Evolutionary conservation across 352 stramenopile genomes (phyloP).

Genomic region (Globisporangium abappressorium): DNA sequence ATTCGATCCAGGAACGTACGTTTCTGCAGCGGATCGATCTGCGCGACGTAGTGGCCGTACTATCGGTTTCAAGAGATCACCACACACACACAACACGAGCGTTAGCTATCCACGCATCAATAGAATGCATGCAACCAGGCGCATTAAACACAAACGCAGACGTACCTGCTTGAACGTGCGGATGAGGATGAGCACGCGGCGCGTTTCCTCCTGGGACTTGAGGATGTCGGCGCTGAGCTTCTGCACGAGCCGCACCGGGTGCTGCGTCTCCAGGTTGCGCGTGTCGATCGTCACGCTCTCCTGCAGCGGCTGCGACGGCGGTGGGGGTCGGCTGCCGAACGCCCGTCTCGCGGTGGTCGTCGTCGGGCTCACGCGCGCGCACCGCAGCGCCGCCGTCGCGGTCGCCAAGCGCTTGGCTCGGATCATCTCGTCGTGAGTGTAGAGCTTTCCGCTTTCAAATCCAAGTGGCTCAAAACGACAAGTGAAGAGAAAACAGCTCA

Average conservation of each 20-base stretch:
- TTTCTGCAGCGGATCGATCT: slow-evolving; percentile 87
- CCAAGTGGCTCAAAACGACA: background rate
- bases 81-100: background rate
- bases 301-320: background rate
- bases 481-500: background rate
- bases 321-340: background rate
- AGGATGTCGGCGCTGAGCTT: slow-evolving; percentile 75
- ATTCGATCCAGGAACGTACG: slow-evolving; percentile 23
- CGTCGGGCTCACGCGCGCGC: background rate
- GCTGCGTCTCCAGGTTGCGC: slow-evolving; percentile 17
- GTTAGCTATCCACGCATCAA: background rate
- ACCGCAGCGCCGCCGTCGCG: slow-evolving; percentile 1
- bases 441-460: background rate
- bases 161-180: slow-evolving; percentile 85
- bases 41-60: slow-evolving; percentile 86
- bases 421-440: slow-evolving; percentile 20
- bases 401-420: background rate
- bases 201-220: slow-evolving; percentile 83
- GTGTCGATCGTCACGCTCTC: slow-evolving; percentile 10
- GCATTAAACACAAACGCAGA: background rate
- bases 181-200: slow-evolving; percentile 78
- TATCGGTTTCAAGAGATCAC: slow-evolving; percentile 7
- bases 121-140: background rate
- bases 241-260: slow-evolving; percentile 33
- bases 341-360: background rate